Evolutionary conservation across 176 grass and related monocot genomes (phyloP).

Genomic region (Chloris gayana): DNA sequence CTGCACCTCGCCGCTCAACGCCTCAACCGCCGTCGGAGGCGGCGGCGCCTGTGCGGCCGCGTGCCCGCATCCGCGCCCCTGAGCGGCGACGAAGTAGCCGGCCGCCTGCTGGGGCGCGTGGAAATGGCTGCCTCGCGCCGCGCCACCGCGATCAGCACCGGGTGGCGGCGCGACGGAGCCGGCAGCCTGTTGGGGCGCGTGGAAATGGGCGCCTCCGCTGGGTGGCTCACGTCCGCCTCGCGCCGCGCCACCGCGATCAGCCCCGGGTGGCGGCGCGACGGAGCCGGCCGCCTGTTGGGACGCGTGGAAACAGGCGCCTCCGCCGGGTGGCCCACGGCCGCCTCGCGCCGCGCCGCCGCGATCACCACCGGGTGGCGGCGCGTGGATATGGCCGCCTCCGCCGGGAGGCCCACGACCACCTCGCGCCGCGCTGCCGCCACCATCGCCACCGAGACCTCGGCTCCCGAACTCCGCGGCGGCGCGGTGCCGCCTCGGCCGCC

Average conservation of each 20-base stretch:
- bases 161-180: no score
- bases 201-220: no score
- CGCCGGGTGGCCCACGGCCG: neutral
- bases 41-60: neutral
- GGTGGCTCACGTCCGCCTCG: no score
- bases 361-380: neutral
- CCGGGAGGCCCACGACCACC: no score
- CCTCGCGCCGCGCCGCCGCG: neutral
- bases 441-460: no score
- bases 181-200: no score
- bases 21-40: neutral
- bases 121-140: neutral
- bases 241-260: no score
- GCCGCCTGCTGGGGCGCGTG: neutral
- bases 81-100: neutral
- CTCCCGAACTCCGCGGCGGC: neutral
- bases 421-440: no score
- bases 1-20: conserved; percentile 12
- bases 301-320: neutral
- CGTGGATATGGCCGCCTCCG: no score
- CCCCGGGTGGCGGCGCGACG: neutral
- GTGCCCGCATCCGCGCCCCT: neutral
- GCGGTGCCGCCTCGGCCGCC: no score
- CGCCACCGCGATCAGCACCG: no score
- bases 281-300: neutral